Percentiles rank a stretch among this genome's conserved stretches.
These are phyloP conservation scores for Colletotrichum tofieldiae DNA, from an alignment of 2,329 filamentous ascomycete species.

Conservation along the genomic window DNA sequence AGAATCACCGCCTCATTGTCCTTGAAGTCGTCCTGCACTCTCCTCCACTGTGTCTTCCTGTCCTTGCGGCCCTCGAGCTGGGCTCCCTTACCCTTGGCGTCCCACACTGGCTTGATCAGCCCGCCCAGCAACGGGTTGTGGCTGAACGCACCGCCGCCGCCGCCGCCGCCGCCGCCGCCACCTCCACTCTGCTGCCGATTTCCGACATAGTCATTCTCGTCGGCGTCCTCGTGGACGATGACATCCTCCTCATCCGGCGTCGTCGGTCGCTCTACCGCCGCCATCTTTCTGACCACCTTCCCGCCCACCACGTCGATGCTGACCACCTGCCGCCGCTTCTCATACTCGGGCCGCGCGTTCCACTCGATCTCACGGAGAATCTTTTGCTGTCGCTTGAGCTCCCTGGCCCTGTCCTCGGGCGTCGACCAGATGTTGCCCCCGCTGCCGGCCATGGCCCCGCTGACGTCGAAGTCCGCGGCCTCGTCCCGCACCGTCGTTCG, in stretches of 20 bases:
- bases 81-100: constrained; percentile 67
- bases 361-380: constrained; percentile 89
- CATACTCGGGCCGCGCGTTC: constrained; percentile 87
- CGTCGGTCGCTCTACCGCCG: constrained; percentile 71
- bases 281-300: constrained; percentile 82
- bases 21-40: constrained; percentile 73
- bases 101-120: constrained; percentile 76
- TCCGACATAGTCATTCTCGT: constrained; percentile 45
- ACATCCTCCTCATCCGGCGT: constrained; percentile 62
- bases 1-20: constrained; percentile 73
- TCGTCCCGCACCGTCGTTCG: constrained; percentile 91
- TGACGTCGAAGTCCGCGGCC: constrained; percentile 75
- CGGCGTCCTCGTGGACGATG: constrained; percentile 45
- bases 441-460: constrained; percentile 59
- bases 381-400: constrained; percentile 89
- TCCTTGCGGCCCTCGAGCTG: constrained; percentile 61
- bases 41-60: constrained; percentile 66
- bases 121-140: constrained; percentile 77
- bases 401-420: constrained; percentile 85
- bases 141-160: constrained; percentile 74
- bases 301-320: constrained; percentile 87
- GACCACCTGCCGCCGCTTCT: constrained; percentile 87
- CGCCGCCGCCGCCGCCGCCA: constrained; percentile 60
- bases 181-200: constrained; percentile 40
- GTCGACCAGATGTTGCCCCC: constrained; percentile 84